phyloP scores from a whole-genome alignment of 2,329 filamentous ascomycete genomes.

The Capronia coronata region DNA sequence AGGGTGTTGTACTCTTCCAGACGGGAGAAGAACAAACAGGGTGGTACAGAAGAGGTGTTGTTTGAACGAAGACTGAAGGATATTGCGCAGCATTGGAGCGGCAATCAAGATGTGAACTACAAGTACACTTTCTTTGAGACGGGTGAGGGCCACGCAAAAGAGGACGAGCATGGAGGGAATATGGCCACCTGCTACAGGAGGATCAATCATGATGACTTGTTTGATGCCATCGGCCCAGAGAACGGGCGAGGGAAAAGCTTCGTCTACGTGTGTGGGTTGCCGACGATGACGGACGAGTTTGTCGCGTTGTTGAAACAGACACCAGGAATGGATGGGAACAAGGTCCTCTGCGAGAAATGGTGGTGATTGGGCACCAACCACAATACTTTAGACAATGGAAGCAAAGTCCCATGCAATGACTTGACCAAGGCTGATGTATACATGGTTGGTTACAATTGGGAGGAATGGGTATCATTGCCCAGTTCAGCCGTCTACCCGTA shows the following conservation, averaged over 20 bases:
- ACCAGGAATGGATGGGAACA: conserved; percentile 42
- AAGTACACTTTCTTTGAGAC: conserved; percentile 47
- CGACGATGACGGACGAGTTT: conserved; percentile 62
- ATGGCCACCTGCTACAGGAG: conserved; percentile 32
- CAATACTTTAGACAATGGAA: too few relatives aligned
- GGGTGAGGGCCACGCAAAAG: background rate
- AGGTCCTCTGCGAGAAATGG: conserved; percentile 58
- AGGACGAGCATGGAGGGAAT: conserved; percentile 12
- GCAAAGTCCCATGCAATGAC: too few relatives aligned
- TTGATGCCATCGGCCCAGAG: conserved; percentile 30
- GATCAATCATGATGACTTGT: conserved; percentile 36
- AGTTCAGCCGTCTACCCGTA: background rate
- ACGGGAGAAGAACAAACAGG: conserved; percentile 20
- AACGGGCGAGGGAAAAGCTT: conserved; percentile 40
- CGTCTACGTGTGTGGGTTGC: conserved; percentile 63
- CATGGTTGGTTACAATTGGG: too few relatives aligned
- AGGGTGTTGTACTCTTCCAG: conserved; percentile 25
- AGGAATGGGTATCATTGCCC: too few relatives aligned
- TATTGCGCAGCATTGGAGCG: conserved; percentile 36
- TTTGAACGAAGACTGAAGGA: conserved; percentile 47
- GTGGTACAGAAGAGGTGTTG: conserved; percentile 38
- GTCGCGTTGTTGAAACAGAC: conserved; percentile 39
- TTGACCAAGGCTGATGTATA: too few relatives aligned
- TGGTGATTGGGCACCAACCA: too few relatives aligned
- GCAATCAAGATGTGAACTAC: conserved; percentile 36